Base-by-base conservation (phyloP, 73 alveolate species). In the Paramecium sexaurelia region DNA sequence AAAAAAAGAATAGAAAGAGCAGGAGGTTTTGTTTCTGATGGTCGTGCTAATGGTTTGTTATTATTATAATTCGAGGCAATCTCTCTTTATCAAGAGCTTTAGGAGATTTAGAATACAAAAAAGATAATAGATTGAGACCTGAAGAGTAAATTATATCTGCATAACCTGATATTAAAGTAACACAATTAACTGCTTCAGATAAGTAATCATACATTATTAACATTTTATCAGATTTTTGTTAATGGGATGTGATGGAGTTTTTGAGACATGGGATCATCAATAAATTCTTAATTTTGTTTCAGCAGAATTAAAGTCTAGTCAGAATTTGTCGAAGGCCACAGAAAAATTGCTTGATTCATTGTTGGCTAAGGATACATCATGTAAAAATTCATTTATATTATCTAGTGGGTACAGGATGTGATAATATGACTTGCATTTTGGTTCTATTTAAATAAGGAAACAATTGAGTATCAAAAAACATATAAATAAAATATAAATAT, bases 51-150 rank as follows among this genome's bases (percentile, higher is more conserved):
- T 84, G 99, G 99, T 61, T 29, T 61, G 2, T 26, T 1, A 32
- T 61, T 26, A 61, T 22, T 7, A 13, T 26, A 26, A 29, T 61
- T 17, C 6, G 4, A 61, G 83, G 83, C 22, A 96, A 96, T 84
- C 90, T 95, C 32, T 95, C 96, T 37, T 55, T 95, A 43, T 83
- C 97, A 56, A 96, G 99, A 92, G 91, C 99, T 11, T 88, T 97
- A 19, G 99, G 99, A 47, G 99, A 97, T 92, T 94, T 95, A 84
- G 95, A 91, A 88, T 97, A 96, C 89, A 97, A 97, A 92, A 75
- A 91, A 85, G 96, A 97, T 84, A 94, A 73, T 17, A 96, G 96
- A 71, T 92, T 97, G 27, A 94, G 85, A 15, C 99, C 95, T 33
- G 98, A 97, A 75, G 99, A 98, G 32, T 97, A 97, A 41, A 96